A percentile compares a stretch with the other conserved stretches of the same genome.
These are phyloP conservation scores for Penicillium sp. DNA, from an alignment of 2,329 filamentous ascomycete genomes.

Conservation along the genomic window DNA sequence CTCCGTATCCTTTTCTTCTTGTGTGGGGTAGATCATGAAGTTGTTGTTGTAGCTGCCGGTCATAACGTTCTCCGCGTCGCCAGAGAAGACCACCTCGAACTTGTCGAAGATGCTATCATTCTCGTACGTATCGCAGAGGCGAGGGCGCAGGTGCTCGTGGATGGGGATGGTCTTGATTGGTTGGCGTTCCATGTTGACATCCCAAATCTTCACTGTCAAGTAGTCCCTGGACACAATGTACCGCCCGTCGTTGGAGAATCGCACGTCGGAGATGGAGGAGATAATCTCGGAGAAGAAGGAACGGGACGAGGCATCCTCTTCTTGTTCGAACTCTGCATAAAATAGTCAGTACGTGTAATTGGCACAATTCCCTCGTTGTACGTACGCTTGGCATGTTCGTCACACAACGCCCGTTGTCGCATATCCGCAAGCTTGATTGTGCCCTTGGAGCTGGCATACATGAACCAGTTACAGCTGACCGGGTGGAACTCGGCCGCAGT, in stretches of 20 bases:
- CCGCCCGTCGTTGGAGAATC: constrained; percentile 92
- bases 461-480: constrained; percentile 98
- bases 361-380: constrained; percentile 21
- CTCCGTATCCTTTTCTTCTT: constrained; percentile 93
- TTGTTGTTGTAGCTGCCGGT: constrained; percentile 99
- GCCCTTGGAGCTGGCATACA: constrained; percentile 99
- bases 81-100: constrained; percentile 98
- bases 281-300: constrained; percentile 99
- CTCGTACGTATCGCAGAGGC: constrained; percentile 96
- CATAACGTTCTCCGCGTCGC: constrained; percentile 98
- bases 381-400: constrained; percentile 92
- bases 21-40: constrained; percentile 99
- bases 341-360: constrained; percentile 8
- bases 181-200: constrained; percentile 98
- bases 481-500: constrained; percentile 98
- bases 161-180: constrained; percentile 98
- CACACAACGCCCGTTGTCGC: constrained; percentile 93
- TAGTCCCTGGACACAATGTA: constrained; percentile 98
- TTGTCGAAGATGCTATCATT: constrained; percentile 99
- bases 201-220: constrained; percentile 99
- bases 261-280: constrained; percentile 97
- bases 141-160: constrained; percentile 90
- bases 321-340: constrained; percentile 87
- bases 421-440: constrained; percentile 99
- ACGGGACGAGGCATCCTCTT: constrained; percentile 93